Evolutionary conservation across 192 early-diverging fungal species (phyloP).

Genomic region (Backusella luteola): DNA sequence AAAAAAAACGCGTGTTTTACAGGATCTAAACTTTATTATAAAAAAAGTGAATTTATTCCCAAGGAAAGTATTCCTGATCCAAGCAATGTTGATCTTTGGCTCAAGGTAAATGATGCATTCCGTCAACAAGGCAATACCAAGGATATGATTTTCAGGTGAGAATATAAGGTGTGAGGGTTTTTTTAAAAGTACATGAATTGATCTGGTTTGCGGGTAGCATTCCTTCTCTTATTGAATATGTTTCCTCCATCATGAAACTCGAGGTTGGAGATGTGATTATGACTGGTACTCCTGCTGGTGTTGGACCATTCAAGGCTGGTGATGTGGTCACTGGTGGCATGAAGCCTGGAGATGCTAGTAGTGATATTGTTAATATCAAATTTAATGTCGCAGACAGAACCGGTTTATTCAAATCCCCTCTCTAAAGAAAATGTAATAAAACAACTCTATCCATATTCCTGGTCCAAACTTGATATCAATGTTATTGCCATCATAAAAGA

Average conservation of each 20-base stretch:
- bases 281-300: constrained; percentile 91
- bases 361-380: constrained; percentile 20
- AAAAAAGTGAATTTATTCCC: constrained; percentile 69
- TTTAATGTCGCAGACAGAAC: constrained; percentile 29
- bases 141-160: constrained; percentile 92
- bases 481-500: no score
- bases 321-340: constrained; percentile 71
- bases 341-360: constrained; percentile 9
- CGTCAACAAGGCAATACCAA: constrained; percentile 84
- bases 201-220: constrained; percentile 45
- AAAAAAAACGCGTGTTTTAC: background rate
- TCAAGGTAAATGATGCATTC: constrained; percentile 63
- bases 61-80: constrained; percentile 69
- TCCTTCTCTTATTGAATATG: constrained; percentile 74
- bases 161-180: background rate
- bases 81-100: constrained; percentile 70
- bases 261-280: constrained; percentile 89
- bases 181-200: background rate
- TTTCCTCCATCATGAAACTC: constrained; percentile 85
- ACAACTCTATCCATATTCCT: background rate
- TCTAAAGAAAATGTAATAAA: background rate
- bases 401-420: background rate
- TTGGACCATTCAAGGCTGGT: constrained; percentile 80
- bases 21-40: background rate
- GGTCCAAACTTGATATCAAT: background rate